Evolutionary conservation across 192 early-diverging fungal genomes (phyloP).

Genomic region (Geranomyces michiganensis): DNA sequence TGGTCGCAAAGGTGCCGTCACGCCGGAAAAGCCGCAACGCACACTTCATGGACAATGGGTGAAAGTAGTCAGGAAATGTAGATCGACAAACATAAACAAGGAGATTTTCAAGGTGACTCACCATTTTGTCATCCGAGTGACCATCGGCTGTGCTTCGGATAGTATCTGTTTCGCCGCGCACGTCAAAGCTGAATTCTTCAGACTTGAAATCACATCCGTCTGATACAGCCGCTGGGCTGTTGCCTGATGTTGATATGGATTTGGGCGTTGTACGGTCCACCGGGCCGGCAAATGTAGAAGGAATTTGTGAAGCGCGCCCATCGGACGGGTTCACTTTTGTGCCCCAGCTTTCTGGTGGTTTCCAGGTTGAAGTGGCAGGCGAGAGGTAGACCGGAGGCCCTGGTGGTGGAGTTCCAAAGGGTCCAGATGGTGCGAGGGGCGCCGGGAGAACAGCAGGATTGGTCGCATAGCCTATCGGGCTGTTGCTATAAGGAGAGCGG

Average conservation of each 20-base stretch:
- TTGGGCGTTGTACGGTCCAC: background rate
- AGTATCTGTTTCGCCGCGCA: constrained; percentile 21
- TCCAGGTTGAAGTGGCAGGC: constrained; percentile 29
- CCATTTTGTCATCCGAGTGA: constrained; percentile 20
- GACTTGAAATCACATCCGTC: background rate
- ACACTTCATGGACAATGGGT: constrained; percentile 2
- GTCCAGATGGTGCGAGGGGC: constrained; percentile 9
- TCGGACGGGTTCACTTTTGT: background rate
- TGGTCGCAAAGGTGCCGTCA: constrained; percentile 79
- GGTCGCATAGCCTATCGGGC: constrained; percentile 16
- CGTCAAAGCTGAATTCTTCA: background rate
- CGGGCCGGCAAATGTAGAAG: background rate
- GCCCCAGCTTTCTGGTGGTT: constrained; percentile 41
- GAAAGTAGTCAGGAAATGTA: background rate
- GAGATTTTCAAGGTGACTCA: background rate
- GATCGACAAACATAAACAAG: background rate
- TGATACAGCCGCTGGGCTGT: background rate
- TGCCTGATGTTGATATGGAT: background rate
- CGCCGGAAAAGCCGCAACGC: constrained; percentile 73
- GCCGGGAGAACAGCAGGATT: constrained; percentile 10
- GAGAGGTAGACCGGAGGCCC: constrained; percentile 13
- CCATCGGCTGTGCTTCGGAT: constrained; percentile 3
- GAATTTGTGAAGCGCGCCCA: background rate
- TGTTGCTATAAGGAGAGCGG: constrained; percentile 5
- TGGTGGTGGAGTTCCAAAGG: constrained; percentile 1